Conservation (phyloP, 148 eudicot genomes). For the Amaranthus cruentus region DNA sequence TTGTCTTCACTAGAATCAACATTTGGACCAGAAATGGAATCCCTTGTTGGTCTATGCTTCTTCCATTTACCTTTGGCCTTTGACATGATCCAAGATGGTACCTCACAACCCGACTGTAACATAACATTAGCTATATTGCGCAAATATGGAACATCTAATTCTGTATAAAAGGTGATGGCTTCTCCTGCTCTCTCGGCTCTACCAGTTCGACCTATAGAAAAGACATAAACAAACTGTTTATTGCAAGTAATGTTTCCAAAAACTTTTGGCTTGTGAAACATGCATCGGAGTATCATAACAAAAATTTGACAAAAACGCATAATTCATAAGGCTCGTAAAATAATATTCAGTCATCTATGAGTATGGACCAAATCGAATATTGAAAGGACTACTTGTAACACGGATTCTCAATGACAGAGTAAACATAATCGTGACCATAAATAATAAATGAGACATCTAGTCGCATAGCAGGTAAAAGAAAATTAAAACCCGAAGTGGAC, state of each 20-base stretch:
- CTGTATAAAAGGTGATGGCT: conserved; percentile 84
- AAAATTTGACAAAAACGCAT: not conserved
- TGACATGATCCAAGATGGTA: conserved; percentile 80
- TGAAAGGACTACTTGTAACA: conserved; percentile 1
- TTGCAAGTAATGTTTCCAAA: not conserved
- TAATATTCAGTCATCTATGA: not conserved
- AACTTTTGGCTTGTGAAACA: not conserved
- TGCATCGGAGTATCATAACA: not conserved
- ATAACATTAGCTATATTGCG: conserved; percentile 82
- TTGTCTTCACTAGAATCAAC: conserved; percentile 22
- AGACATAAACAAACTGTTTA: not conserved
- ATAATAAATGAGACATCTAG: too few species aligned
- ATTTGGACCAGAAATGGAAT: conserved; percentile 44
- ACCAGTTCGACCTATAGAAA: conserved; percentile 68
- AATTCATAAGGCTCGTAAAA: not conserved
- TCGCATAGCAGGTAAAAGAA: not conserved
- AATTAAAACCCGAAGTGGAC: not conserved
- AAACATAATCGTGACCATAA: not conserved
- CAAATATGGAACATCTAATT: conserved; percentile 67
- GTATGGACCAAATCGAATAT: not conserved
- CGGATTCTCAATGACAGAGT: not conserved
- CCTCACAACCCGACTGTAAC: conserved; percentile 77
- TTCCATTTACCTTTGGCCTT: conserved; percentile 77
- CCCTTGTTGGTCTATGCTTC: conserved; percentile 75
- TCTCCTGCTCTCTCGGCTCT: conserved; percentile 96